These are phyloP conservation scores for Talaromyces sp. DNA, from an alignment of 2,329 filamentous ascomycete genomes.

Conservation along the genomic window DNA sequence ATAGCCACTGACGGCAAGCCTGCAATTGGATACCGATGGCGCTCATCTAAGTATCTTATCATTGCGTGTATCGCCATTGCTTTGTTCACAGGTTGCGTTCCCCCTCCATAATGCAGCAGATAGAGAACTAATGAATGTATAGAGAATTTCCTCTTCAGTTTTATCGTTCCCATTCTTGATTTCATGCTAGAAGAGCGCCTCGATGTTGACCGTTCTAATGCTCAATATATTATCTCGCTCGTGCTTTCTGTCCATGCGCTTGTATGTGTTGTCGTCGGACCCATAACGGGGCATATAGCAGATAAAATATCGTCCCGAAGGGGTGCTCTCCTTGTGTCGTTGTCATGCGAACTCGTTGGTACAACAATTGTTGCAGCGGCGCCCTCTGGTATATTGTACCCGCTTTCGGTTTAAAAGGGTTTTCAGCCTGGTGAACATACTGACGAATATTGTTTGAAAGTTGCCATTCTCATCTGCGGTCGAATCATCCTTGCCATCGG, in stretches of 20 bases:
- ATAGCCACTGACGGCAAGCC: neutral
- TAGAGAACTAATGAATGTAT: neutral
- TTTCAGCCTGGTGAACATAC: neutral
- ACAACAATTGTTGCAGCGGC: constrained; percentile 28
- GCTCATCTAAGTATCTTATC: constrained; percentile 11
- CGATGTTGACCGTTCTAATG: constrained; percentile 22
- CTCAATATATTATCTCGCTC: constrained; percentile 26
- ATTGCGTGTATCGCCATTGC: constrained; percentile 15
- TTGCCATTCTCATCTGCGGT: constrained; percentile 26
- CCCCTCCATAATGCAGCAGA: too few relatives aligned
- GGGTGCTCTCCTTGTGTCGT: constrained; percentile 25
- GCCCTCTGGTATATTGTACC: constrained; percentile 23
- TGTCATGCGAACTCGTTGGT: constrained; percentile 26
- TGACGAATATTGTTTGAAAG: constrained; percentile 14
- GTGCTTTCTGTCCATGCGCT: constrained; percentile 28
- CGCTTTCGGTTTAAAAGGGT: neutral
- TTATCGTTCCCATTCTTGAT: constrained; percentile 32
- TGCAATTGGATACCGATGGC: constrained; percentile 10
- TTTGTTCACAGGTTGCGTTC: constrained; percentile 14
- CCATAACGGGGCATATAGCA: constrained; percentile 26
- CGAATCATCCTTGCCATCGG: constrained; percentile 30
- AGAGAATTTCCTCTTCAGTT: constrained; percentile 31
- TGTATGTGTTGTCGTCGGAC: constrained; percentile 24
- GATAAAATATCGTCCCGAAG: constrained; percentile 25
- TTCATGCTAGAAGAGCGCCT: constrained; percentile 29